Conservation (phyloP, 228 moss, liverwort and hornwort genomes). For the Sphagnum fallax region DNA sequence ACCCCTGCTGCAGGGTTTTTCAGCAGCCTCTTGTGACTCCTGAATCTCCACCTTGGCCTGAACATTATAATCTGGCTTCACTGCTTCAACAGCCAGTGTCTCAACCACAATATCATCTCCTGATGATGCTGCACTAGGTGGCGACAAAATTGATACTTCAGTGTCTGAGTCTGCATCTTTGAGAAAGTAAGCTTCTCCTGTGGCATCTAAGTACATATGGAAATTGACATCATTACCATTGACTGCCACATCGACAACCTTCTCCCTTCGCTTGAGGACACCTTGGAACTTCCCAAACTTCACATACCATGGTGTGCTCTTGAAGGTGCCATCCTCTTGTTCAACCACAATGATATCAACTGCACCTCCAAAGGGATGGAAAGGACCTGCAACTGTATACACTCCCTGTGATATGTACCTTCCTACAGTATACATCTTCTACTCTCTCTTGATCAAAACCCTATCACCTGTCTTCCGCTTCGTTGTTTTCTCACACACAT, state of each 20-base stretch:
- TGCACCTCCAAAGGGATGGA: slow-evolving; percentile 97
- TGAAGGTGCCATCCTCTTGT: slow-evolving; percentile 95
- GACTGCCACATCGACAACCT: slow-evolving; percentile 83
- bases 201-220: slow-evolving; percentile 88
- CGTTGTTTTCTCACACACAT: no score
- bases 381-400: slow-evolving; percentile 86
- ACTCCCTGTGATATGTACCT: slow-evolving; percentile 76
- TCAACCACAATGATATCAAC: slow-evolving; percentile 96
- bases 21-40: slow-evolving; percentile 24
- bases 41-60: slow-evolving; percentile 24
- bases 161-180: slow-evolving; percentile 71
- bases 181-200: slow-evolving; percentile 95
- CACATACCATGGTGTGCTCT: slow-evolving; percentile 98
- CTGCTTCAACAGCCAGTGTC: slow-evolving; percentile 27
- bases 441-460: no score
- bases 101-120: slow-evolving; percentile 50
- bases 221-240: slow-evolving; percentile 79
- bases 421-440: slow-evolving; percentile 84
- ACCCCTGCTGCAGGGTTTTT: slow-evolving; percentile 74
- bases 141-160: slow-evolving; percentile 41
- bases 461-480: no score
- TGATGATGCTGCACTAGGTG: slow-evolving; percentile 48
- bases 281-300: slow-evolving; percentile 99
- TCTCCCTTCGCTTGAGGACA: slow-evolving; percentile 84
- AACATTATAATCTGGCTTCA: slow-evolving; percentile 32